A percentile compares a stretch with the other conserved stretches of the same genome.
Conservation (phyloP, 2,329 filamentous ascomycete species). For the Neurospora sp. region DNA sequence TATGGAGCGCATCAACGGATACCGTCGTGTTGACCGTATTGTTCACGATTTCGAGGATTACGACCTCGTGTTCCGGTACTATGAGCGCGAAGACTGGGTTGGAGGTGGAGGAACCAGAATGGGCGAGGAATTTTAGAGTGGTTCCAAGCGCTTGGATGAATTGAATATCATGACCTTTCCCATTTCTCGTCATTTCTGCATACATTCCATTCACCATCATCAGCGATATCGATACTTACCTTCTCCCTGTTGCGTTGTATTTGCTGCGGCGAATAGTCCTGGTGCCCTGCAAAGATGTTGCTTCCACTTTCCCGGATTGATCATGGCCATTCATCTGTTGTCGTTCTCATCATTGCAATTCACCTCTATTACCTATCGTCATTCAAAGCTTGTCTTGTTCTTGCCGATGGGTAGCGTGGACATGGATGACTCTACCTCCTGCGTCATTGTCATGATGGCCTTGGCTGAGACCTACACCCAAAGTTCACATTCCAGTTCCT, state of each 20-base stretch:
- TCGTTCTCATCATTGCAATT: neutral
- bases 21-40: conserved; percentile 84
- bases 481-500: neutral
- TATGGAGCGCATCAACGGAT: conserved; percentile 76
- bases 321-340: neutral
- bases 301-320: neutral
- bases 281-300: neutral
- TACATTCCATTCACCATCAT: neutral
- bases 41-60: conserved; percentile 97
- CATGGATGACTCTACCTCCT: neutral
- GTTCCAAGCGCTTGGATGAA: neutral
- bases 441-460: neutral
- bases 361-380: neutral
- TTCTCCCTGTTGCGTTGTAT: neutral
- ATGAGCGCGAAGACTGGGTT: conserved; percentile 75
- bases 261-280: neutral
- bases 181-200: neutral
- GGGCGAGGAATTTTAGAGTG: conserved; percentile 36
- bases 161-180: neutral
- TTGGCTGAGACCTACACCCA: neutral
- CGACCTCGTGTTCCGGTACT: conserved; percentile 92
- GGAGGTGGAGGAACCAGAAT: conserved; percentile 43
- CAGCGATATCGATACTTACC: neutral
- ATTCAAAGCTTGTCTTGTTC: neutral
- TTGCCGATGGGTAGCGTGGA: neutral